These are phyloP conservation scores for Candida mattraensis DNA, from an alignment of 805 yeast genomes.

Conservation along the genomic window DNA sequence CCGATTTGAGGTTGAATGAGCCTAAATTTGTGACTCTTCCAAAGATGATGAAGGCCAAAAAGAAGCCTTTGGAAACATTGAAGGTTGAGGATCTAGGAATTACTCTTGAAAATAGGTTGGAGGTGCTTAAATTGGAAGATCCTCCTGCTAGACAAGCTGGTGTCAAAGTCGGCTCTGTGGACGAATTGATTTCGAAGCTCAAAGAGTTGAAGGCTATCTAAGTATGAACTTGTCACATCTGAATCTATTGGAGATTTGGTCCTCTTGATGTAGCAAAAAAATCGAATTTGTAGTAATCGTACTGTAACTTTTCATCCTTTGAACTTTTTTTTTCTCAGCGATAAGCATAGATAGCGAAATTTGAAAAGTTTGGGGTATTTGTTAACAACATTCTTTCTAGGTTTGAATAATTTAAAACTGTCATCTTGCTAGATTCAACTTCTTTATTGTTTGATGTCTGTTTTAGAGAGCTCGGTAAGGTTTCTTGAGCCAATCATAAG, in stretches of 20 bases:
- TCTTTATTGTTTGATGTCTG: constrained; percentile 15
- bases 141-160: constrained; percentile 86
- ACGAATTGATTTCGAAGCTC: constrained; percentile 75
- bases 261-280: background rate
- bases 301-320: no score
- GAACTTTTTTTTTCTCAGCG: no score
- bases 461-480: constrained; percentile 19
- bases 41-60: constrained; percentile 97
- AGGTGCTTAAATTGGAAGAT: constrained; percentile 73
- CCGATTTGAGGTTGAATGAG: constrained; percentile 90
- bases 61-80: constrained; percentile 80
- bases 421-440: background rate
- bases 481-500: constrained; percentile 33
- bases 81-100: constrained; percentile 69
- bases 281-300: no score
- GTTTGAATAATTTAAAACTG: background rate
- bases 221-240: background rate
- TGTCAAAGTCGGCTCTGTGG: constrained; percentile 74
- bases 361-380: background rate
- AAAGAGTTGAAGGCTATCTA: constrained; percentile 73
- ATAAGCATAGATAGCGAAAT: no score
- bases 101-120: constrained; percentile 61
- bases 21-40: constrained; percentile 97
- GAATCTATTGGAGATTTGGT: background rate
- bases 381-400: background rate